These are phyloP conservation scores for Viridothelium virens DNA, from an alignment of 495 filamentous ascomycete genomes.

Conservation along the genomic window DNA sequence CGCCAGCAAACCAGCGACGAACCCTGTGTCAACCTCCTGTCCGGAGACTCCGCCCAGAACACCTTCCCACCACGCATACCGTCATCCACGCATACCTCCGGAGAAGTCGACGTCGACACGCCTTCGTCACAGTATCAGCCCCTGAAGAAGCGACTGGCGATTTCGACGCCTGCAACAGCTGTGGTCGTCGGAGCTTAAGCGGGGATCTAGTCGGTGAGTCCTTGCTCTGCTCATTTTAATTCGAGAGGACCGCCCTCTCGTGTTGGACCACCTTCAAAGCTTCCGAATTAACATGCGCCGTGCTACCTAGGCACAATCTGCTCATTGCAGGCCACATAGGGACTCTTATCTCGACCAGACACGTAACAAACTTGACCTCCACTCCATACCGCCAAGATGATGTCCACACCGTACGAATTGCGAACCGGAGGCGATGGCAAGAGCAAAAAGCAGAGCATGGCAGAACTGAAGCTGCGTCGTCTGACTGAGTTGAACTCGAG, in stretches of 20 bases:
- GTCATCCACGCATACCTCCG: background rate
- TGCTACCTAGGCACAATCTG: background rate
- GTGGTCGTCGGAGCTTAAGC: background rate
- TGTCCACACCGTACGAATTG: slow-evolving; percentile 38
- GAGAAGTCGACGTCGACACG: background rate
- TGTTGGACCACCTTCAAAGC: background rate
- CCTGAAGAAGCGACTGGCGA: background rate
- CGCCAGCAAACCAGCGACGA: background rate
- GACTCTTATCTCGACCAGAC: slow-evolving; percentile 34
- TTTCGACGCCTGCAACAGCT: background rate
- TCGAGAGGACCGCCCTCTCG: background rate
- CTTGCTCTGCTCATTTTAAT: background rate
- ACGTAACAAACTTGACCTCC: slow-evolving; percentile 23
- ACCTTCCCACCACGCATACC: background rate
- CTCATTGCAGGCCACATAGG: background rate
- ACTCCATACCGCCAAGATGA: slow-evolving; percentile 23
- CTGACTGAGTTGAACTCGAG: slow-evolving; percentile 93
- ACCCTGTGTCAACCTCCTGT: slow-evolving; percentile 4
- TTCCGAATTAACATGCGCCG: background rate
- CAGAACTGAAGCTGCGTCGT: slow-evolving; percentile 90
- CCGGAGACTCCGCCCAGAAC: background rate
- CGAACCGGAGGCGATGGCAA: slow-evolving; percentile 48
- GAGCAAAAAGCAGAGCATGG: slow-evolving; percentile 99
- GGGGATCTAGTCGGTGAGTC: background rate
- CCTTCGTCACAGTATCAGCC: background rate